Evolutionary conservation across 352 stramenopile genomes (phyloP).

Genomic region (Globisporangium mamillatum): DNA sequence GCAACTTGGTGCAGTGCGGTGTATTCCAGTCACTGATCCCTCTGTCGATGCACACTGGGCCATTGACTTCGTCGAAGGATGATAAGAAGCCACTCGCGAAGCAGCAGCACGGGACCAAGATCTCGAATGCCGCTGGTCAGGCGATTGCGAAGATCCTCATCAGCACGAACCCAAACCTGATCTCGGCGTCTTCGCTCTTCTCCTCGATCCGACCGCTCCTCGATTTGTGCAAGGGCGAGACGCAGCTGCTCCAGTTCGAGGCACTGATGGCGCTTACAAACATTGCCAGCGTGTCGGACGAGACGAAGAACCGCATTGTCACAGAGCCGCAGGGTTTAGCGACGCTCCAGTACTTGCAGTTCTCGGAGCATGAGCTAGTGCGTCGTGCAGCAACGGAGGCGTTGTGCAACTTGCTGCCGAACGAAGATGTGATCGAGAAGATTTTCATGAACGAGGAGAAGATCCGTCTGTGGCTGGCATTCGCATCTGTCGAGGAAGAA

Average conservation of each 20-base stretch:
- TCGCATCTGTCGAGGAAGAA: slow-evolving; percentile 91
- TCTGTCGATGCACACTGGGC: slow-evolving; percentile 32
- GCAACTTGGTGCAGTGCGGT: slow-evolving; percentile 75
- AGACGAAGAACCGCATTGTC: slow-evolving; percentile 92
- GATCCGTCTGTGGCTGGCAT: slow-evolving; percentile 91
- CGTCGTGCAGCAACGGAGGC: slow-evolving; percentile 95
- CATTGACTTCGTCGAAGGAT: slow-evolving; percentile 2
- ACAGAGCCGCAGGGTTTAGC: slow-evolving; percentile 62
- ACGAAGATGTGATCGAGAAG: slow-evolving; percentile 91
- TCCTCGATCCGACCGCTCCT: slow-evolving; percentile 87
- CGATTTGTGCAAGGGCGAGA: slow-evolving; percentile 93
- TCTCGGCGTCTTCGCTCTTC: slow-evolving; percentile 72
- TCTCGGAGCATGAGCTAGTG: slow-evolving; percentile 97
- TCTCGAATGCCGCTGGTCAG: slow-evolving; percentile 86
- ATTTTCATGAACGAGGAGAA: slow-evolving; percentile 93
- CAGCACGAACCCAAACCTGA: slow-evolving; percentile 94
- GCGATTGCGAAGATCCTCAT: slow-evolving; percentile 96
- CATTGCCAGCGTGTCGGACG: slow-evolving; percentile 90
- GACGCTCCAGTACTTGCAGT: slow-evolving; percentile 91
- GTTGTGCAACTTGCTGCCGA: slow-evolving; percentile 95
- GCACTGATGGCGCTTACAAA: slow-evolving; percentile 98
- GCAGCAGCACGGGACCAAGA: slow-evolving; percentile 74
- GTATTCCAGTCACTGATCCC: slow-evolving; percentile 76
- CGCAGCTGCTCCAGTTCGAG: slow-evolving; percentile 89
- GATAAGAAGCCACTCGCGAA: slow-evolving; percentile 34